Evolutionary conservation across 1,139 yeast species (phyloP).

Genomic region (Eremothecium cymbalariae): DNA sequence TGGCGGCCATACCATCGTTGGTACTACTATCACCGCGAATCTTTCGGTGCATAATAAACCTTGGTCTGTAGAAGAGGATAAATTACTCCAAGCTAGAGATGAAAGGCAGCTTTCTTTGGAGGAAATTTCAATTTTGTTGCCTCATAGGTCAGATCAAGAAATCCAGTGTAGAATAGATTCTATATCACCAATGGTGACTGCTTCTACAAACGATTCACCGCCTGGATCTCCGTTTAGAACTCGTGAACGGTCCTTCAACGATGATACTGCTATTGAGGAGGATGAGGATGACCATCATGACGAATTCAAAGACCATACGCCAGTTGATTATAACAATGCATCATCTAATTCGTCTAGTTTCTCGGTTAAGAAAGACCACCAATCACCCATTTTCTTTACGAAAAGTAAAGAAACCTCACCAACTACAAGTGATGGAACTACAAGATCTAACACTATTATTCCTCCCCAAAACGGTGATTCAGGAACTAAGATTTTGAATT

Average conservation of each 20-base stretch:
- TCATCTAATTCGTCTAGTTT: slow-evolving; percentile 11
- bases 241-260: slow-evolving; percentile 17
- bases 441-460: slow-evolving; percentile 5
- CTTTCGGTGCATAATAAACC: slow-evolving; percentile 7
- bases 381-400: slow-evolving; percentile 12
- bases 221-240: slow-evolving; percentile 11
- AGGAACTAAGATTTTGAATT: slow-evolving; percentile 1
- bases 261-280: slow-evolving; percentile 19
- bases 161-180: slow-evolving; percentile 56
- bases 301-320: slow-evolving; percentile 13
- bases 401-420: slow-evolving; percentile 6
- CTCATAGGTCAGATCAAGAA: slow-evolving; percentile 67
- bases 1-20: background rate
- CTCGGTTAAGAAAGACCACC: slow-evolving; percentile 11
- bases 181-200: slow-evolving; percentile 23
- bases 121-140: slow-evolving; percentile 65
- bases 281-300: slow-evolving; percentile 16
- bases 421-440: slow-evolving; percentile 4
- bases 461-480: slow-evolving; percentile 4
- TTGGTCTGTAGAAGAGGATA: slow-evolving; percentile 57
- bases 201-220: slow-evolving; percentile 3
- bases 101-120: slow-evolving; percentile 58
- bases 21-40: background rate
- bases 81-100: slow-evolving; percentile 53
- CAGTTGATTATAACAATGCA: slow-evolving; percentile 9